phyloP scores from a whole-genome alignment of 164 flowering plant species.

The Macadamia integrifolia region DNA sequence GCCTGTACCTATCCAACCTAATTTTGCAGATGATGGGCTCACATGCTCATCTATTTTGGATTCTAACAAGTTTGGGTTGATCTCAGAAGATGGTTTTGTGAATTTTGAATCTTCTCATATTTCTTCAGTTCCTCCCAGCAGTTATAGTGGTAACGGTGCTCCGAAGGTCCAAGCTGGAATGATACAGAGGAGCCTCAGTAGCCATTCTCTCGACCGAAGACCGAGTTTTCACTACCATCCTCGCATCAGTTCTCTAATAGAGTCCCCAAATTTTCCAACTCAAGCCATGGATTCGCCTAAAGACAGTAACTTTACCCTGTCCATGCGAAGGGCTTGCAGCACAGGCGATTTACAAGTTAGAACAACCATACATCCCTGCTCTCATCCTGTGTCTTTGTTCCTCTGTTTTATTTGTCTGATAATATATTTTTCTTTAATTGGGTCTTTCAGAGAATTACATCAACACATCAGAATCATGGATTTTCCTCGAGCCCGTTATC shows the following conservation, averaged over 20 bases:
- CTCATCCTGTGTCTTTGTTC: not conserved
- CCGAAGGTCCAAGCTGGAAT: conserved; percentile 22
- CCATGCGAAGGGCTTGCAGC: conserved; percentile 72
- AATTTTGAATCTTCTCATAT: conserved; percentile 16
- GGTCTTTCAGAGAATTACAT: conserved; percentile 20
- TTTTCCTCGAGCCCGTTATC: conserved; percentile 34
- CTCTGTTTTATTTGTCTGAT: not conserved
- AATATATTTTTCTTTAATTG: not conserved
- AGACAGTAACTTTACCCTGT: conserved; percentile 22
- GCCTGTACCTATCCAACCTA: conserved; percentile 3
- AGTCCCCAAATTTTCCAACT: conserved; percentile 24
- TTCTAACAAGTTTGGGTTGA: conserved; percentile 21
- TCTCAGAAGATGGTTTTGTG: conserved; percentile 29
- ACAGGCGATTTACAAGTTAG: conserved; percentile 78
- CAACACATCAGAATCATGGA: conserved; percentile 18
- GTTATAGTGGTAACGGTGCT: not conserved
- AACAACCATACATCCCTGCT: not conserved
- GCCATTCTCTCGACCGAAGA: conserved; percentile 42
- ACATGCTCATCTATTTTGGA: conserved; percentile 15
- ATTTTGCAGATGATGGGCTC: conserved; percentile 16
- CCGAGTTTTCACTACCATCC: conserved; percentile 32
- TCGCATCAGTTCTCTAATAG: conserved; percentile 30
- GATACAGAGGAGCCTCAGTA: conserved; percentile 72
- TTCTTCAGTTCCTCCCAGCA: conserved; percentile 10
- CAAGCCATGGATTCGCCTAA: conserved; percentile 39